A percentile compares a stretch with the other conserved stretches of the same genome.
Evolutionary conservation across 768 basidiomycete genomes (phyloP).

Genomic region (Boletus rubescentipes): DNA sequence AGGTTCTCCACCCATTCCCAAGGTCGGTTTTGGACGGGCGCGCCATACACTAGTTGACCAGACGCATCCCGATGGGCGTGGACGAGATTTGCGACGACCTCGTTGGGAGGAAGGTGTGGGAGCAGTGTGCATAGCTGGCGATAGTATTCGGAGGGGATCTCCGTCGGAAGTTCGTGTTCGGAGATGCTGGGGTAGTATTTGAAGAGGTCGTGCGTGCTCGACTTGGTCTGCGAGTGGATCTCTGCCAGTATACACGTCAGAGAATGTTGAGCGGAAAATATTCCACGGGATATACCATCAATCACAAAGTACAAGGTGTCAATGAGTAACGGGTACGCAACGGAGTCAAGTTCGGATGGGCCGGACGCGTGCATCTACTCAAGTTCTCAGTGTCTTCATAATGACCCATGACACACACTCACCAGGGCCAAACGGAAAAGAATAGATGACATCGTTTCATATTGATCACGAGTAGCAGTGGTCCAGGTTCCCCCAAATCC

Average conservation of each 20-base stretch:
- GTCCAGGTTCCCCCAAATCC: slow-evolving; percentile 65
- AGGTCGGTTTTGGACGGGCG: slow-evolving; percentile 66
- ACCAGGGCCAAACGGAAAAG: slow-evolving; percentile 57
- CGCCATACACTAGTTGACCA: slow-evolving; percentile 49
- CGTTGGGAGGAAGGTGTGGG: slow-evolving; percentile 49
- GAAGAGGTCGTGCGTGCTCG: slow-evolving; percentile 55
- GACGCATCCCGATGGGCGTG: slow-evolving; percentile 55
- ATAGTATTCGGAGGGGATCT: slow-evolving; percentile 56
- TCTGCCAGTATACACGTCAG: slow-evolving; percentile 41
- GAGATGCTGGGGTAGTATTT: slow-evolving; percentile 57
- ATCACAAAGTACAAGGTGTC: slow-evolving; percentile 74
- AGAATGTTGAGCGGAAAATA: too few species aligned
- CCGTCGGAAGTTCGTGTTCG: slow-evolving; percentile 49
- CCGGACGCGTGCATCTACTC: slow-evolving; percentile 56
- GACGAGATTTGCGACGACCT: slow-evolving; percentile 55
- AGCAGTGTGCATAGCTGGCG: slow-evolving; percentile 59
- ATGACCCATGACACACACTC: slow-evolving; percentile 26
- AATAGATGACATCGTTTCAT: slow-evolving; percentile 39
- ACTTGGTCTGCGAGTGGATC: slow-evolving; percentile 58
- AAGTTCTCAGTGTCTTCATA: not conserved
- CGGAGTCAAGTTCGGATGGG: slow-evolving; percentile 46
- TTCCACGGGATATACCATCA: slow-evolving; percentile 52
- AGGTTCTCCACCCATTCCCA: slow-evolving; percentile 89
- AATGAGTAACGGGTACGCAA: slow-evolving; percentile 62
- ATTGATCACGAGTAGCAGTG: slow-evolving; percentile 44